Percentiles rank a stretch among this genome's conserved stretches.
These are phyloP conservation scores for Paraconiothyrium brasiliense DNA, from an alignment of 2,329 filamentous ascomycete genomes.

Conservation along the genomic window DNA sequence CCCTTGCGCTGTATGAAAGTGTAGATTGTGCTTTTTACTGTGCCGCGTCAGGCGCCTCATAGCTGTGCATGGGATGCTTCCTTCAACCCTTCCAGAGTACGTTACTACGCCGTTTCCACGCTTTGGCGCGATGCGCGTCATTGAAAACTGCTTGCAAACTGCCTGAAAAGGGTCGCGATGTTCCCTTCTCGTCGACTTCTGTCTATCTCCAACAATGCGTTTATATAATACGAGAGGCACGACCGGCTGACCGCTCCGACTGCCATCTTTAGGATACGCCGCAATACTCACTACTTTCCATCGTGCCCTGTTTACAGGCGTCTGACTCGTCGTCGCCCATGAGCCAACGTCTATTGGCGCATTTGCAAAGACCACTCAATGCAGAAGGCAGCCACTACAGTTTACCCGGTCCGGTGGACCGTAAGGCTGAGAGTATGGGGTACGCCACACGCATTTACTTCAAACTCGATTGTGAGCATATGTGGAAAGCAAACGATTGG, in stretches of 20 bases:
- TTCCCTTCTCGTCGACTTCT: conserved; percentile 4
- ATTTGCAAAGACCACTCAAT: conserved; percentile 28
- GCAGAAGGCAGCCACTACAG: conserved; percentile 25
- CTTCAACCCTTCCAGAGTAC: neutral
- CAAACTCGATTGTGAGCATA: conserved; percentile 1
- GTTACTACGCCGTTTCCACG: neutral
- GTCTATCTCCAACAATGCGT: conserved; percentile 17
- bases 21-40: neutral
- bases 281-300: conserved; percentile 12
- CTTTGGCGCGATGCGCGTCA: neutral
- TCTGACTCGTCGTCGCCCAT: conserved; percentile 16
- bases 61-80: neutral
- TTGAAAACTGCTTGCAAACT: neutral
- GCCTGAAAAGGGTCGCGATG: neutral
- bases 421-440: conserved; percentile 29
- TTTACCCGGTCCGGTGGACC: conserved; percentile 46
- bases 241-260: conserved; percentile 16
- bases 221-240: conserved; percentile 14
- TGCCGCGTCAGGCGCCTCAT: neutral
- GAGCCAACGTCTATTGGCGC: conserved; percentile 28
- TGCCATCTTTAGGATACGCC: neutral
- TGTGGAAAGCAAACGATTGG: conserved; percentile 33
- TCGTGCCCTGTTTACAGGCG: conserved; percentile 21
- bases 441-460: conserved; percentile 22
- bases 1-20: neutral